A percentile compares a stretch with the other conserved stretches of the same genome.
phyloP scores from a whole-genome alignment of 2,329 filamentous ascomycete species.

The Dothideomycetes sp. region DNA sequence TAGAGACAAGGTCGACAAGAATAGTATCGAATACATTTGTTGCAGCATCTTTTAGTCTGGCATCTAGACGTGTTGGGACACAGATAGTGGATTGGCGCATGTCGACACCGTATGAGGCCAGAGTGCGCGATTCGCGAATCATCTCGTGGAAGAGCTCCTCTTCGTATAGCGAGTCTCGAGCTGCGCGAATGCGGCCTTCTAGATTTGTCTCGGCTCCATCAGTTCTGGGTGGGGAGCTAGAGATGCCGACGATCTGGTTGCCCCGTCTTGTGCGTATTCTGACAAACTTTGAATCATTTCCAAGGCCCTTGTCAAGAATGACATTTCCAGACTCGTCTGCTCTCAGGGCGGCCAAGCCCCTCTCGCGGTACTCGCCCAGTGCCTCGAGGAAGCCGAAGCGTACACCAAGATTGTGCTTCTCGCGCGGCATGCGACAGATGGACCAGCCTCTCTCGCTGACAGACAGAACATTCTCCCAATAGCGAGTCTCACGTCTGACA shows the following conservation, averaged over 20 bases:
- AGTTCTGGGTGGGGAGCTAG: constrained; percentile 22
- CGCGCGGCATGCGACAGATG: constrained; percentile 63
- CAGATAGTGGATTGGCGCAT: constrained; percentile 39
- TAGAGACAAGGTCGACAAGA: constrained; percentile 55
- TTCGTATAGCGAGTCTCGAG: constrained; percentile 67
- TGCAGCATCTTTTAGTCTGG: background rate
- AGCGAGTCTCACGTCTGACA: constrained; percentile 68
- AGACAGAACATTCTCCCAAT: constrained; percentile 77
- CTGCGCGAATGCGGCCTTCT: constrained; percentile 59
- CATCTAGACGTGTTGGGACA: constrained; percentile 14
- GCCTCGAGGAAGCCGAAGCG: constrained; percentile 81
- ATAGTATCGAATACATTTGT: background rate
- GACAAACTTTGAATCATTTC: constrained; percentile 46
- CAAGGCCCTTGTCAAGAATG: constrained; percentile 57
- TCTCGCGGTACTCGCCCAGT: constrained; percentile 47
- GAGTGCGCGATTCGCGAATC: constrained; percentile 63
- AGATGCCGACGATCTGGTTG: constrained; percentile 47
- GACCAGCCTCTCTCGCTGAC: constrained; percentile 82
- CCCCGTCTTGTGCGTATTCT: constrained; percentile 55
- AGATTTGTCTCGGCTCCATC: constrained; percentile 45
- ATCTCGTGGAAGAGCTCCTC: constrained; percentile 89
- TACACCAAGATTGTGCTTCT: constrained; percentile 67
- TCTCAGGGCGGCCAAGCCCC: constrained; percentile 70
- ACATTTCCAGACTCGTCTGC: constrained; percentile 65
- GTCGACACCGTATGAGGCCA: constrained; percentile 60